These are phyloP conservation scores for Ormosia semicastrata DNA, from an alignment of 306 rosid genomes.

Conservation along the genomic window DNA sequence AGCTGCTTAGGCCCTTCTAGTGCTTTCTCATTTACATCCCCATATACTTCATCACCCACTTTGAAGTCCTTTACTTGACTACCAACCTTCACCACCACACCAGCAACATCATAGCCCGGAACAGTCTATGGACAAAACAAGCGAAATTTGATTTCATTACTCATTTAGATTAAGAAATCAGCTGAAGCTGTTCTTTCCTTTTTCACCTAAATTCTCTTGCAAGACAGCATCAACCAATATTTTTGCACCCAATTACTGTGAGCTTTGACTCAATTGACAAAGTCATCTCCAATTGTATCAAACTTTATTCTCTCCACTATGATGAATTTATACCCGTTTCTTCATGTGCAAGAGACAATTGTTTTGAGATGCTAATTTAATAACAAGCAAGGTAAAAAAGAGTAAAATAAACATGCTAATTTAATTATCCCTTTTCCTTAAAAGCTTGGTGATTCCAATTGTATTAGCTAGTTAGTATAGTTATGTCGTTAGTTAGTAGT, in stretches of 20 bases:
- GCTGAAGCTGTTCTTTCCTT: neutral
- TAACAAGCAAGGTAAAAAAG: neutral
- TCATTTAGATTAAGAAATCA: neutral
- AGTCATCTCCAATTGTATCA: neutral
- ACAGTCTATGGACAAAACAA: constrained; percentile 60
- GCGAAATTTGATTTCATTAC: neutral
- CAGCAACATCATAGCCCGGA: constrained; percentile 93
- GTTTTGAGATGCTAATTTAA: neutral
- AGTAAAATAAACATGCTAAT: neutral
- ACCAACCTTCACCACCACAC: constrained; percentile 87
- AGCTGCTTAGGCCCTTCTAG: constrained; percentile 81
- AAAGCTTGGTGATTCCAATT: neutral
- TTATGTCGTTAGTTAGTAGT: no score
- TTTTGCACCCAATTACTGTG: neutral
- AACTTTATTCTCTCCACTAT: neutral
- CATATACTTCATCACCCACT: constrained; percentile 91
- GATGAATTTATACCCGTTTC: neutral
- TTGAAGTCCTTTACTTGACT: constrained; percentile 70
- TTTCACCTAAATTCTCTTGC: neutral
- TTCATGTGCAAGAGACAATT: neutral
- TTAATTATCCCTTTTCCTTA: neutral
- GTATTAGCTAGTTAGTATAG: no score
- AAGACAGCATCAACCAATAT: neutral
- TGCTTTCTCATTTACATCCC: constrained; percentile 82
- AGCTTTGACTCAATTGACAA: neutral